phyloP scores from a whole-genome alignment of 352 stramenopile genomes.

The Aphanomyces invadans region DNA sequence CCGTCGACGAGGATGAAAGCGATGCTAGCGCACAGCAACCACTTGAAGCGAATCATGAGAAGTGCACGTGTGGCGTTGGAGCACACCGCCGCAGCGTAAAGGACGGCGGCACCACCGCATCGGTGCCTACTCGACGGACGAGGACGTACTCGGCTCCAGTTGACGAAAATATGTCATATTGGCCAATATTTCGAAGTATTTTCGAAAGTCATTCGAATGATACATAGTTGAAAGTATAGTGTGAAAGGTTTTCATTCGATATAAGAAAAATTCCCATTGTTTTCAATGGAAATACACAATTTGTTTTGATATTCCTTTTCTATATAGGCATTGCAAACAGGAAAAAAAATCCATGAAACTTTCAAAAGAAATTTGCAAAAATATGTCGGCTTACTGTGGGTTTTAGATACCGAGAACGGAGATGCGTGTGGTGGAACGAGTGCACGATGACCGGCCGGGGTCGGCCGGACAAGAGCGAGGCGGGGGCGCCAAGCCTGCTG shows the following conservation, averaged over 20 bases:
- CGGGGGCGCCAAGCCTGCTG: neutral
- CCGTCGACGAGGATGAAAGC: neutral
- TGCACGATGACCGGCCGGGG: neutral
- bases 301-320: no score
- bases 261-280: no score
- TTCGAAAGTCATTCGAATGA: neutral
- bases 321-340: no score
- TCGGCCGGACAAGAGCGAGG: neutral
- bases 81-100: neutral
- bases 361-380: no score
- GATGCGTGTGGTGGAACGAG: conserved; percentile 22
- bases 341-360: no score
- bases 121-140: neutral
- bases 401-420: no score
- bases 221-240: no score
- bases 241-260: no score
- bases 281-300: no score
- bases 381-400: no score
- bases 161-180: neutral
- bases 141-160: neutral
- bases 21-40: neutral
- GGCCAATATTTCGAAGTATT: neutral
- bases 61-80: neutral
- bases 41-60: neutral
- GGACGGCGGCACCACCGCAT: neutral